A percentile compares a stretch with the other conserved stretches of the same genome.
Conservation (phyloP, 2,329 filamentous ascomycete genomes). For the Penicillium corylophilum region DNA sequence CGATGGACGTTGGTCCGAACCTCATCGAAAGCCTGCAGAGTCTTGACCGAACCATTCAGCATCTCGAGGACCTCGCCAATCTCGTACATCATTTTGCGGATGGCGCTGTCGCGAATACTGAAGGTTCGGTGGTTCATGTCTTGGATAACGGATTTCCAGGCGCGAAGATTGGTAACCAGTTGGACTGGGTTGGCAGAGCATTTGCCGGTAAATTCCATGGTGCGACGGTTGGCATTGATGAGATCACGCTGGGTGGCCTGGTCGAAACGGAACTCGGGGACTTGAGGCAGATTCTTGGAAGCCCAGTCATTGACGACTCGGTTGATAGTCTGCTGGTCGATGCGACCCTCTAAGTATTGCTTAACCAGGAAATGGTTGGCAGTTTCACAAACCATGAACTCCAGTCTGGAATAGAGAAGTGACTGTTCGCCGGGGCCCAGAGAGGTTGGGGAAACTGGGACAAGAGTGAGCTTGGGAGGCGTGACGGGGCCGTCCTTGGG, state of each 20-base stretch:
- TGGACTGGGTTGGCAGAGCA: slow-evolving; percentile 39
- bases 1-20: slow-evolving; percentile 13
- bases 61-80: slow-evolving; percentile 51
- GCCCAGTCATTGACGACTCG: slow-evolving; percentile 44
- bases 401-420: slow-evolving; percentile 47
- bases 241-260: slow-evolving; percentile 51
- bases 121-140: slow-evolving; percentile 53
- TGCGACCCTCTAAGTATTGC: slow-evolving; percentile 41
- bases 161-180: slow-evolving; percentile 49
- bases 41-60: slow-evolving; percentile 44
- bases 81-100: slow-evolving; percentile 52
- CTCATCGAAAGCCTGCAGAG: slow-evolving; percentile 41
- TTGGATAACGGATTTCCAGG: slow-evolving; percentile 49
- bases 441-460: slow-evolving; percentile 21
- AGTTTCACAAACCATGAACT: slow-evolving; percentile 46
- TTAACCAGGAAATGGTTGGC: slow-evolving; percentile 47
- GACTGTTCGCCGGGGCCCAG: slow-evolving; percentile 42
- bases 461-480: slow-evolving; percentile 13
- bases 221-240: slow-evolving; percentile 47
- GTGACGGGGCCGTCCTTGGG: neutral
- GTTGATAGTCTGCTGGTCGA: slow-evolving; percentile 41
- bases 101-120: slow-evolving; percentile 49
- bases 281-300: slow-evolving; percentile 48
- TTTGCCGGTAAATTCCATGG: slow-evolving; percentile 48
- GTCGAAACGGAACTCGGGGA: slow-evolving; percentile 55